A percentile compares a stretch with the other conserved stretches of the same genome.
phyloP scores from a whole-genome alignment of 2,329 filamentous ascomycete species.

The Trichoderma polysporum region DNA sequence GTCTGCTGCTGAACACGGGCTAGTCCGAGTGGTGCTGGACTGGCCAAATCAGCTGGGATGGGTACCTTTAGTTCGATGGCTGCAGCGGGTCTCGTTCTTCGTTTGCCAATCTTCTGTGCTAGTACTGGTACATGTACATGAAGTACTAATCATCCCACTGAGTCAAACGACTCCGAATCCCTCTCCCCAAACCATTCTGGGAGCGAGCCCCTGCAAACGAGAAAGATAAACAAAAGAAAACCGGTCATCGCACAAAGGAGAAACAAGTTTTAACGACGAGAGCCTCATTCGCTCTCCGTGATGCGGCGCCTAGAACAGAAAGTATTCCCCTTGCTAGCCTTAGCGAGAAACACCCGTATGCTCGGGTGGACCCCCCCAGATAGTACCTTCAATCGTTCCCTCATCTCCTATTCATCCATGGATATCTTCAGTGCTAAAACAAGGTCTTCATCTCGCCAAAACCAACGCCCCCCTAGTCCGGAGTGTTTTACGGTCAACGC shows the following conservation, averaged over 20 bases:
- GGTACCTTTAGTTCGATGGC: neutral
- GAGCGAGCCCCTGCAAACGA: neutral
- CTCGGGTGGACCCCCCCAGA: neutral
- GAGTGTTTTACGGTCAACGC: neutral
- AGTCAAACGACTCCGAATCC: neutral
- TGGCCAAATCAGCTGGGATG: neutral
- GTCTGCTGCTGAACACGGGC: neutral
- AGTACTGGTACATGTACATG: neutral
- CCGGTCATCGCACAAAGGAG: constrained; percentile 9
- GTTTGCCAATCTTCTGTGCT: neutral
- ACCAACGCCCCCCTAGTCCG: neutral
- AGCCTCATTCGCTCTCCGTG: neutral
- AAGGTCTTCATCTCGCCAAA: neutral
- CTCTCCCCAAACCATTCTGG: neutral
- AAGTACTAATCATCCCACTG: neutral
- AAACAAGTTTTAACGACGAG: neutral
- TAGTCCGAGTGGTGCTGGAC: neutral
- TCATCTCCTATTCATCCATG: constrained; percentile 9
- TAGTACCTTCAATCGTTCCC: neutral
- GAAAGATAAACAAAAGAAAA: neutral
- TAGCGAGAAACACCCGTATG: constrained; percentile 10
- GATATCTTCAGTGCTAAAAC: neutral
- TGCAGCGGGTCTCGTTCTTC: too few species aligned
- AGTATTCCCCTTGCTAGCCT: neutral
- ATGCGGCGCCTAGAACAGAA: neutral